Base-by-base conservation (phyloP, 257 asterid species). In the Gentiana straminea region DNA sequence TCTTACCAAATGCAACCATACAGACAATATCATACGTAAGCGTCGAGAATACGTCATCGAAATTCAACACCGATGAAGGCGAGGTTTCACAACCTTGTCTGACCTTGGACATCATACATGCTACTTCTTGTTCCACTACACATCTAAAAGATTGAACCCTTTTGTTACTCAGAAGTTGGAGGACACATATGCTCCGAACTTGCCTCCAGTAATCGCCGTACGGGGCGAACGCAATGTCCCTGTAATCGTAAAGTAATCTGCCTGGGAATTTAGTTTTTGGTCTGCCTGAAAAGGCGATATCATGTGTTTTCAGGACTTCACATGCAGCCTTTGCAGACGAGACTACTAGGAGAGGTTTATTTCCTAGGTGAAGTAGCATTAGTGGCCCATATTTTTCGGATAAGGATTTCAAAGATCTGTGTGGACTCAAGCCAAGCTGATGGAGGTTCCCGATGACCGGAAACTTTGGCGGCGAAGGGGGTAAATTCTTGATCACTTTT, bases 361-460 rank as follows among this genome's bases (percentile, higher is more conserved):
- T 5, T 2, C 52, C 24, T 6, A 49, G 13, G 52, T 49, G 52
- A 6, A 49, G 52, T 24, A 72, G 74, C 82, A 76, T 69, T 2
- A 69, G 13, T 0, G 75, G 70, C 10, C 79, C 75, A 37, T 70
- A 39, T 43, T 62, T 64, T 36, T 15, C 12, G 3, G 83, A 58
- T 43, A 66, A 36, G 2, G 56, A 13, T 49, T 58, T 41, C 38
- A 67, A 68, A 3, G 70, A 62, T 1, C 68, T 49, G 64, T 70
- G 75, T 1, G 64, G 60, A 24, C 62, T 13, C 1, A 37, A 36
- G 52, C 70, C 73, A 32, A 73, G 15, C 8, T 70, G 79, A 44
- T 77, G 75, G 32, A 73, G 73, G 70, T 73, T 76, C 50, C 78
- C 78, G 24, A 72, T 37, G 13, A 76, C 5, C 8, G 78, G 81